These are phyloP conservation scores for Perilla frutescens DNA, from an alignment of 257 asterid genomes.

Conservation along the genomic window DNA sequence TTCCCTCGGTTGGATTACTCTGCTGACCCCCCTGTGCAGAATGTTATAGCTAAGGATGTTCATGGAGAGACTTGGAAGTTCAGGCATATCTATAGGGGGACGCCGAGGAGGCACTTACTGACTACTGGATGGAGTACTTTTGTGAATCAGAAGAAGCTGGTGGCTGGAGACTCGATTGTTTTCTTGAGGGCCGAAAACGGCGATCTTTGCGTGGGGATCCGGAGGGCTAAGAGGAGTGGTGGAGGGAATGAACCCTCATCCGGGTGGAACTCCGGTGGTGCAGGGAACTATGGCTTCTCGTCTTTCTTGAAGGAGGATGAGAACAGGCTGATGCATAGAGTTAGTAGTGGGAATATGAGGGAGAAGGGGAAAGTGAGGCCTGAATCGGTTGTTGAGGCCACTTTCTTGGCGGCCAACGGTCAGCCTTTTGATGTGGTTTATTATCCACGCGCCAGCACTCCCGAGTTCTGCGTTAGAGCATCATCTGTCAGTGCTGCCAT, in stretches of 20 bases:
- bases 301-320: slow-evolving; percentile 46
- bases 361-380: slow-evolving; percentile 55
- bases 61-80: slow-evolving; percentile 55
- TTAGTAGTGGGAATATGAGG: slow-evolving; percentile 40
- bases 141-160: slow-evolving; percentile 60
- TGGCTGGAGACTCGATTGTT: slow-evolving; percentile 62
- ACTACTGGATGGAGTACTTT: slow-evolving; percentile 68
- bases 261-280: slow-evolving; percentile 50
- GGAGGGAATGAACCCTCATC: slow-evolving; percentile 39
- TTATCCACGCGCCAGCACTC: slow-evolving; percentile 55
- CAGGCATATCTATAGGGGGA: slow-evolving; percentile 58
- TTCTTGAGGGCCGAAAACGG: slow-evolving; percentile 58
- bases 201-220: slow-evolving; percentile 58
- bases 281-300: slow-evolving; percentile 39
- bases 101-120: slow-evolving; percentile 64
- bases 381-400: slow-evolving; percentile 53
- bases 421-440: slow-evolving; percentile 60
- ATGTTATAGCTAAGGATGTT: slow-evolving; percentile 49
- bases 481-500: slow-evolving; percentile 49
- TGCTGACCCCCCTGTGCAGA: slow-evolving; percentile 57
- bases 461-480: slow-evolving; percentile 61
- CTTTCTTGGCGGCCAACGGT: slow-evolving; percentile 53
- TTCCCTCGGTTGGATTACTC: slow-evolving; percentile 56
- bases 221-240: slow-evolving; percentile 49
- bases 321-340: slow-evolving; percentile 39